phyloP scores from a whole-genome alignment of 2,329 filamentous ascomycete species.

The Aspergillus ochraceus region DNA sequence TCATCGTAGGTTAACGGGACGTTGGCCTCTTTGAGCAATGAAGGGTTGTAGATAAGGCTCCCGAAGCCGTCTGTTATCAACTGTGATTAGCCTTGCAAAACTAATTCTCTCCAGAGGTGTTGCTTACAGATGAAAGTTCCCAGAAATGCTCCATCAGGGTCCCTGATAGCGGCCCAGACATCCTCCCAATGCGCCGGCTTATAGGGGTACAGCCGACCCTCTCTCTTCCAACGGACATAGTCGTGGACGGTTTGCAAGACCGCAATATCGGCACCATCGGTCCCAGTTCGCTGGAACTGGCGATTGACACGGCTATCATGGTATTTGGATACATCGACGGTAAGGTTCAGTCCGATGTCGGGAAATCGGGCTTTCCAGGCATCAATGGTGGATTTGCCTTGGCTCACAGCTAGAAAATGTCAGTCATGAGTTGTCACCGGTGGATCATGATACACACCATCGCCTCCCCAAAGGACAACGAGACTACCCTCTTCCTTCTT shows the following conservation, averaged over 20 bases:
- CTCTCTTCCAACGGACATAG: background rate
- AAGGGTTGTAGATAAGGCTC: background rate
- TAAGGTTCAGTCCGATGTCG: background rate
- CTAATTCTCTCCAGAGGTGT: too few relatives aligned
- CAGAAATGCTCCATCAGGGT: background rate
- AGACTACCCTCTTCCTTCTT: background rate
- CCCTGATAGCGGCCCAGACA: background rate
- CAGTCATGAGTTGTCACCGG: background rate
- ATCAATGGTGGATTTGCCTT: background rate
- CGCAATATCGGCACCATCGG: background rate
- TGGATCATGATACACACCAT: background rate
- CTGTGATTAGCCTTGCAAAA: background rate
- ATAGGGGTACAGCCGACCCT: background rate
- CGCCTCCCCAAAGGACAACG: background rate
- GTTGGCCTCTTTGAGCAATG: background rate
- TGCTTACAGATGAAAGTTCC: background rate
- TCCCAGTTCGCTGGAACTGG: background rate
- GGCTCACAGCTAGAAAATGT: background rate
- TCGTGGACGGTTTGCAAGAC: constrained; percentile 1
- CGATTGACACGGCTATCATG: background rate
- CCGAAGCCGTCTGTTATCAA: background rate
- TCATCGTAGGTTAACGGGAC: background rate
- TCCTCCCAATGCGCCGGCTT: background rate
- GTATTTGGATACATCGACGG: constrained; percentile 1
- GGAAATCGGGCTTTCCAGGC: constrained; percentile 1